Conservation (phyloP, 164 flowering plant species). For the Piper longum region DNA sequence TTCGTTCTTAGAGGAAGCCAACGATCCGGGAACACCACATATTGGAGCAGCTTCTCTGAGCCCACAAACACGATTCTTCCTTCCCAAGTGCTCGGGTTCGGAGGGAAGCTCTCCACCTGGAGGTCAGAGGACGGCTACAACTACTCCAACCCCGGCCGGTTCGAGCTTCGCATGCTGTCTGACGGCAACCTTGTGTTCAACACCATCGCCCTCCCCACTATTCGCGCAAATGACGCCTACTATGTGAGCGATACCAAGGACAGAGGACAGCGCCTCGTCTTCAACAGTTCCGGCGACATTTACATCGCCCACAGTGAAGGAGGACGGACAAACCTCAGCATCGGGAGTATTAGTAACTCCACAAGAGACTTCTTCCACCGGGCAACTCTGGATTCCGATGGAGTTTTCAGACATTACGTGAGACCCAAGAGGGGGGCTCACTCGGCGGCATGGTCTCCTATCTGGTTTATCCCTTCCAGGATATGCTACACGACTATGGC, state of each 20-base stretch:
- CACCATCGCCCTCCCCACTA: constrained; percentile 7
- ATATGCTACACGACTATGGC: constrained; percentile 5
- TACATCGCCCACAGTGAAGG: constrained; percentile 8
- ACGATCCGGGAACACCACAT: not conserved
- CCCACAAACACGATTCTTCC: constrained; percentile 37
- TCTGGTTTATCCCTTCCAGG: constrained; percentile 5
- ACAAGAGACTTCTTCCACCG: constrained; percentile 7
- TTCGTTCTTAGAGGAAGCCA: constrained; percentile 13
- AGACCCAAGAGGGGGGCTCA: constrained; percentile 11
- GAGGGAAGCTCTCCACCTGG: constrained; percentile 9
- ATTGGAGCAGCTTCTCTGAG: constrained; percentile 6
- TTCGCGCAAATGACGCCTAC: constrained; percentile 2
- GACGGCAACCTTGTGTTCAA: constrained; percentile 29
- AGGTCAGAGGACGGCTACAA: constrained; percentile 17
- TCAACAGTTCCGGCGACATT: constrained; percentile 21
- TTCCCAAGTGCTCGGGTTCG: constrained; percentile 13
- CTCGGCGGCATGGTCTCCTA: constrained; percentile 10
- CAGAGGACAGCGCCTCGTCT: constrained; percentile 17
- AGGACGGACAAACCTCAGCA: constrained; percentile 7
- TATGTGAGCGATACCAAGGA: constrained; percentile 6
- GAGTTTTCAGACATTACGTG: constrained; percentile 25
- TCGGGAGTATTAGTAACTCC: constrained; percentile 9
- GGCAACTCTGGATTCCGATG: constrained; percentile 32
- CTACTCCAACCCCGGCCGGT: constrained; percentile 14
- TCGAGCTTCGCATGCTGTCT: constrained; percentile 9